Conservation (phyloP, 2,329 filamentous ascomycete genomes). For the Phaeomoniella chlamydospora region DNA sequence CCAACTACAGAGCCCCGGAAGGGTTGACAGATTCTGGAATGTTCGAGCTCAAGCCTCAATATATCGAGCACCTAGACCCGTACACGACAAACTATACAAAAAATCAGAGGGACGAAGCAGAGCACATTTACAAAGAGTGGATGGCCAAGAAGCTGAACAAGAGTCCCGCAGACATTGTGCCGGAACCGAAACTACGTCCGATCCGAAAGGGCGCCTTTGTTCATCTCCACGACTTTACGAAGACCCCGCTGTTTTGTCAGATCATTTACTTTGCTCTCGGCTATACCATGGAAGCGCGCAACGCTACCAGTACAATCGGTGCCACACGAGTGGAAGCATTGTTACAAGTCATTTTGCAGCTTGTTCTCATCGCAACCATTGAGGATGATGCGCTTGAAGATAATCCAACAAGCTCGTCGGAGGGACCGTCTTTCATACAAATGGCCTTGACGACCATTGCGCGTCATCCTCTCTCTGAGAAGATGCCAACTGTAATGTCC, state of each 20-base stretch:
- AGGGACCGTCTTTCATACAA: constrained; percentile 53
- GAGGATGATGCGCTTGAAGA: constrained; percentile 55
- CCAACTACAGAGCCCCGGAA: constrained; percentile 78
- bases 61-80: constrained; percentile 77
- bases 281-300: constrained; percentile 59
- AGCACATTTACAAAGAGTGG: constrained; percentile 74
- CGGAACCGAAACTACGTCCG: constrained; percentile 68
- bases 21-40: constrained; percentile 85
- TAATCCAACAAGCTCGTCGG: constrained; percentile 28
- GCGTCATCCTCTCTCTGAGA: constrained; percentile 14
- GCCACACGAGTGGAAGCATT: constrained; percentile 79
- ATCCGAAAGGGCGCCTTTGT: constrained; percentile 68
- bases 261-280: constrained; percentile 78
- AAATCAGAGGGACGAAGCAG: constrained; percentile 91
- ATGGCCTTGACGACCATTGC: constrained; percentile 46
- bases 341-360: constrained; percentile 77
- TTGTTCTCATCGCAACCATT: constrained; percentile 69
- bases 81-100: constrained; percentile 95
- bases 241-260: constrained; percentile 74
- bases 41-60: constrained; percentile 80
- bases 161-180: constrained; percentile 68
- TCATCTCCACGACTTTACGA: constrained; percentile 63
- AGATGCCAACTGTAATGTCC: constrained; percentile 33
- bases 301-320: constrained; percentile 59
- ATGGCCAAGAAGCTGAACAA: constrained; percentile 80